These are phyloP conservation scores for Exophiala spinifera DNA, from an alignment of 2,329 filamentous ascomycete genomes.

Conservation along the genomic window DNA sequence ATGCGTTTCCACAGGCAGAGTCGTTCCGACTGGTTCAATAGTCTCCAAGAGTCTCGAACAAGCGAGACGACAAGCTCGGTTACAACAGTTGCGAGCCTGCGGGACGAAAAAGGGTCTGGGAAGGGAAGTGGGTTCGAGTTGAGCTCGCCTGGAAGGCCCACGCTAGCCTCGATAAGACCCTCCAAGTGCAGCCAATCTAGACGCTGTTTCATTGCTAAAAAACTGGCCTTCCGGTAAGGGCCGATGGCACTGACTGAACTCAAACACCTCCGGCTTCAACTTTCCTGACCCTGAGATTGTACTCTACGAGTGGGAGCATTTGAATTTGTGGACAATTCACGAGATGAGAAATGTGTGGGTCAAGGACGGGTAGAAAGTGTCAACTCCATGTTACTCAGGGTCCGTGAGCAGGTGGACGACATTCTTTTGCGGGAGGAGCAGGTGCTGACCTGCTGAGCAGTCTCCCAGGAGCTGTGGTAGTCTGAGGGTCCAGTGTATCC, in stretches of 20 bases:
- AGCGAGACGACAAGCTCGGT: slow-evolving; percentile 1
- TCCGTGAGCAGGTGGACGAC: too few species aligned
- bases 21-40: background rate
- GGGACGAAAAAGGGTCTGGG: background rate
- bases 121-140: background rate
- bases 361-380: too few species aligned
- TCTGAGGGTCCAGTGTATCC: too few species aligned
- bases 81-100: background rate
- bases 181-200: slow-evolving; percentile 10
- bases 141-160: slow-evolving; percentile 3
- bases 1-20: background rate
- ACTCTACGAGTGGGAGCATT: background rate
- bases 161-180: slow-evolving; percentile 12
- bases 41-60: background rate
- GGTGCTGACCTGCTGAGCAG: too few species aligned
- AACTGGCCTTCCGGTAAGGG: slow-evolving; percentile 14
- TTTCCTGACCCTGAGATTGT: background rate
- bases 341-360: too few species aligned
- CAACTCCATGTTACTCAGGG: too few species aligned
- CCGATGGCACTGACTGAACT: slow-evolving; percentile 2
- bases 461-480: too few species aligned
- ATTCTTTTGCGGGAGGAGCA: too few species aligned
- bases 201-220: slow-evolving; percentile 2
- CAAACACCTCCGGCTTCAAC: slow-evolving; percentile 2
- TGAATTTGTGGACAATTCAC: background rate